Base-by-base conservation (phyloP, 441 rosid species). In the Adansonia gregorii region DNA sequence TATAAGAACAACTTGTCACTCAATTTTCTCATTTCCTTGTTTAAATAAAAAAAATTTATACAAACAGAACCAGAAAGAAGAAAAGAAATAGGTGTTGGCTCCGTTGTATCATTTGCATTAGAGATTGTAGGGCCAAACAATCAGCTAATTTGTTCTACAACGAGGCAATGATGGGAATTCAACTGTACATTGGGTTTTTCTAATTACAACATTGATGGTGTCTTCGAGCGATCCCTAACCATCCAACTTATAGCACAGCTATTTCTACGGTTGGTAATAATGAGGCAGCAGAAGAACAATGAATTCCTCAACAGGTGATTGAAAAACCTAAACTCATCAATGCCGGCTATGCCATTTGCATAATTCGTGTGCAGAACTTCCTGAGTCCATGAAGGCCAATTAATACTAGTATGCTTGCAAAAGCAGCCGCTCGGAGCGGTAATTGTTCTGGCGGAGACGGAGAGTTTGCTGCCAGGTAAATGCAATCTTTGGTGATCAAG, bases 401-500 rank as follows among this genome's bases (percentile, higher is more conserved):
- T 79, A 93, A 78, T 9, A 88, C 48, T 24, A 87, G 79, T 49
- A 88, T 76, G 54, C 89, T 79, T 11, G 87, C 94, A 39, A 80
- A 85, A 59, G 86, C 86, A 3, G 55, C 80, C 73, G 75, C 81
- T 61, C 74, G 83, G 46, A 84, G 77, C 76, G 74, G 55, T 9
- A 82, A 35, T 55, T 85, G 84, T 24, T 88, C 91, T 0, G 84
- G 83, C 14, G 92, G 93, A 66, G 90, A 76, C 14, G 92, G 93
- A 66, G 90, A 76, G 17, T 76, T 82, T 22, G 76, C 58, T 6
- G 87, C 72, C 24, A 92, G 81, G 52, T 88, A 85, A 24, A 87
- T 17, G 67, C 90, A 89, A 80, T 93, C 98, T 64, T 77, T 51
- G 39, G 81, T 77, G 11, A 92, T 84, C 49, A 76, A 74, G 35